A percentile compares a stretch with the other conserved stretches of the same genome.
Conservation (phyloP, 2,329 filamentous ascomycete species). For the Paecilomyces variotii region DNA sequence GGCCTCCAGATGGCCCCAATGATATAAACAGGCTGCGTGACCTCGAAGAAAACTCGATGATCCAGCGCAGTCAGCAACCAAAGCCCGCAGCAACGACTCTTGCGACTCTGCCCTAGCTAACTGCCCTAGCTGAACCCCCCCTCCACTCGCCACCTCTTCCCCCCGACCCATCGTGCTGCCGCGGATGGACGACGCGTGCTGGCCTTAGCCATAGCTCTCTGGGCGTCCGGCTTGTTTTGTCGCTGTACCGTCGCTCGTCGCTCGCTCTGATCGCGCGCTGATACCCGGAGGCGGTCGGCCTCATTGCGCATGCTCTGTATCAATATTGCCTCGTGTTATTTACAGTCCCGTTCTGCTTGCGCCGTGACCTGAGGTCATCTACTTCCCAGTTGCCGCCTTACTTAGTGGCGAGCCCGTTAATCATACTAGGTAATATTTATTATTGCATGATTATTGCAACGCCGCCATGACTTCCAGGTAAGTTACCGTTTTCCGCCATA, state of each 20-base stretch:
- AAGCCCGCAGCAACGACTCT: background rate
- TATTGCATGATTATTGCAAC: background rate
- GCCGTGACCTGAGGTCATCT: slow-evolving; percentile 4
- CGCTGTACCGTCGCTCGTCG: background rate
- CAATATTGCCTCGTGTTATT: slow-evolving; percentile 9
- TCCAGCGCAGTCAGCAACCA: slow-evolving; percentile 2
- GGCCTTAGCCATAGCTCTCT: background rate
- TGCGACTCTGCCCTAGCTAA: background rate
- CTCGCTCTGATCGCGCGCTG: background rate
- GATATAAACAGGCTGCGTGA: slow-evolving; percentile 42
- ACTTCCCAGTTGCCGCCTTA: background rate
- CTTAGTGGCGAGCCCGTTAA: slow-evolving; percentile 1
- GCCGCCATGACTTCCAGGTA: slow-evolving; percentile 36
- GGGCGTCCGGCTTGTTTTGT: slow-evolving; percentile 2
- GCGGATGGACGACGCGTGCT: background rate
- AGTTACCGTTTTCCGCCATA: slow-evolving; percentile 13
- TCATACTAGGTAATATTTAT: slow-evolving; percentile 3
- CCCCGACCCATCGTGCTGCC: background rate
- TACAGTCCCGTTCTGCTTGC: slow-evolving; percentile 5
- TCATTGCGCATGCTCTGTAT: background rate
- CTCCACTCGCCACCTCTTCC: background rate
- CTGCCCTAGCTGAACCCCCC: background rate
- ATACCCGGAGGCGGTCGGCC: background rate
- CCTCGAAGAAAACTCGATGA: slow-evolving; percentile 26
- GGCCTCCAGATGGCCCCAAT: slow-evolving; percentile 30